A percentile compares a stretch with the other conserved stretches of the same genome.
Conservation (phyloP, 352 stramenopile species). For the Phytophthora pseudosyringae region DNA sequence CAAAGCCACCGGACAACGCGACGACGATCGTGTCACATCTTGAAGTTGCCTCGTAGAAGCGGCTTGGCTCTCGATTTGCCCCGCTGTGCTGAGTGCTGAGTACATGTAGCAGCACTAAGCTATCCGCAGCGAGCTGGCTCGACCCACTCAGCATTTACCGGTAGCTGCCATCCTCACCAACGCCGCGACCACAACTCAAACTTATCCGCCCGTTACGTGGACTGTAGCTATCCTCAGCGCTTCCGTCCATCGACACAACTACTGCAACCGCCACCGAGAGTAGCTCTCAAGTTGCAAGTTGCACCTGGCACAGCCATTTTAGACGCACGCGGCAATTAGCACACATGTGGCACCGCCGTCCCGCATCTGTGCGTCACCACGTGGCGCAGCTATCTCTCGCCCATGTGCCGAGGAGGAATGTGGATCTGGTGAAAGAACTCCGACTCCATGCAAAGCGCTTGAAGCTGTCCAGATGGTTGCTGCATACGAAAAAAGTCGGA, state of each 20-base stretch:
- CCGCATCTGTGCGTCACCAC: constrained; percentile 2
- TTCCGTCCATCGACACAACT: constrained; percentile 1
- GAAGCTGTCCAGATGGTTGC: constrained; percentile 32
- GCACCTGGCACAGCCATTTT: not conserved
- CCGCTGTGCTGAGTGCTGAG: not conserved
- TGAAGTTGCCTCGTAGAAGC: constrained; percentile 27
- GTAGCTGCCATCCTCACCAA: not conserved
- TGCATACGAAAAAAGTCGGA: constrained; percentile 23
- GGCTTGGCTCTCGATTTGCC: constrained; percentile 17
- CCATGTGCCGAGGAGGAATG: constrained; percentile 20
- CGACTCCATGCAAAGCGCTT: constrained; percentile 27
- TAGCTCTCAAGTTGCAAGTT: not conserved
- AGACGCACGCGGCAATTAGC: constrained; percentile 8
- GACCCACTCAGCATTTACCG: not conserved
- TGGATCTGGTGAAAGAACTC: constrained; percentile 22
- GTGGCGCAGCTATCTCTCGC: constrained; percentile 2
- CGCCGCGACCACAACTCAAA: not conserved
- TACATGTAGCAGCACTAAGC: not conserved
- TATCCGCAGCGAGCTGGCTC: not conserved
- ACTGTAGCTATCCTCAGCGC: constrained; percentile 16
- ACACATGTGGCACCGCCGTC: not conserved
- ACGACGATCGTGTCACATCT: constrained; percentile 30
- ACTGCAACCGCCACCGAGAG: constrained; percentile 2
- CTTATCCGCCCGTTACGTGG: constrained; percentile 26
- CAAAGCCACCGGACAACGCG: constrained; percentile 11